Base-by-base conservation (phyloP, 306 rosid species). In the Datisca glomerata region DNA sequence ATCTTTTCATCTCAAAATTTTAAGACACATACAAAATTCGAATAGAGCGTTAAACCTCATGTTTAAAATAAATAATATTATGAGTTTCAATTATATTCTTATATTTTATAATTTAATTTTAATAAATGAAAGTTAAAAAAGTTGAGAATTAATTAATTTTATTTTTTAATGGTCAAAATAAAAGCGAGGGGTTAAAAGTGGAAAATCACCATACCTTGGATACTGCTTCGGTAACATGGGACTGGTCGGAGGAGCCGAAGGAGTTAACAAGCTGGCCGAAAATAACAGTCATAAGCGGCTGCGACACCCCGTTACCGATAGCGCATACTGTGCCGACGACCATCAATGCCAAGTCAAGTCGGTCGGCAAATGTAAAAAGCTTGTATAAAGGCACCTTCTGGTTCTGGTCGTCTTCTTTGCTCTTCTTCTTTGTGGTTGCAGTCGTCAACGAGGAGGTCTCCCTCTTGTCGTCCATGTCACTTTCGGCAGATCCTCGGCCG, bases 281-380 rank as follows among this genome's bases (percentile, higher is more conserved):
- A 21, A 86, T 17, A 18, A 81, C 16, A 0, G 80, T 49, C 91
- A 78, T 78, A 27, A 78, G 5, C 46, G 96, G 91, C 43, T 65
- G 74, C 0, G 78, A 13, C 4, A 69, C 0, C 1, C 96, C 96
- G 25, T 70, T 72, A 2, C 57, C 74, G 4, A 58, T 10, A 5
- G 86, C 80, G 19, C 35, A 20, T 8, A 86, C 15, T 3, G 76
- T 40, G 8, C 86, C 93, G 7, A 78, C n/a, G 24, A 55, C 24
- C 82, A 86, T 86, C 33, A 86, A 18, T 0, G n/a, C 12, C 12
- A 60, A 24, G 55, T 86, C 96, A 1, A 59, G 19, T 1, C 24
- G 38, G 21, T 86, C 86, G 0, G 91, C 94, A 2, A 86, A 81
- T 15, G 43, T 5, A 49, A 86, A 86, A 1, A 86, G 74, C 77